Conservation (phyloP, 495 filamentous ascomycete genomes). For the Penicillium nucicola region DNA sequence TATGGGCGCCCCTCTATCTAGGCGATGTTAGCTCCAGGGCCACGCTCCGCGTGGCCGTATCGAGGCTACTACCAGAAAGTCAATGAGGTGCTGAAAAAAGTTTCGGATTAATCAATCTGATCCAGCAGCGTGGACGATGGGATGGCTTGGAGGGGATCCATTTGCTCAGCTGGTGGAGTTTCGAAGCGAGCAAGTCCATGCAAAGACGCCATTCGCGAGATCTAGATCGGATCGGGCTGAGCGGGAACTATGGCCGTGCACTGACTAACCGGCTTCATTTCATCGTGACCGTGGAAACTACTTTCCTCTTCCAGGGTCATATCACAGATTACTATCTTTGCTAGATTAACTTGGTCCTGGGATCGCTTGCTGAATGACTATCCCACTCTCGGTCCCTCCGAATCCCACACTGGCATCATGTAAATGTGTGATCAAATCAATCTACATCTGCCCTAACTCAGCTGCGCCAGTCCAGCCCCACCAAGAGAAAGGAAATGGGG, state of each 20-base stretch:
- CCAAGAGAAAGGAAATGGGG: too few species aligned
- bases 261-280: too few species aligned
- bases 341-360: too few species aligned
- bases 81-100: conserved; percentile 6
- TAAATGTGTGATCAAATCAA: too few species aligned
- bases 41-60: conserved; percentile 6
- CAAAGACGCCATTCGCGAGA: not conserved
- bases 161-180: not conserved
- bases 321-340: too few species aligned
- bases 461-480: too few species aligned
- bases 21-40: not conserved
- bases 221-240: conserved; percentile 27
- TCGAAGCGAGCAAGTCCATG: conserved; percentile 14
- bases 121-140: not conserved
- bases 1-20: not conserved
- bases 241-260: conserved; percentile 13
- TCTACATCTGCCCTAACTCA: too few species aligned
- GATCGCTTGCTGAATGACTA: too few species aligned
- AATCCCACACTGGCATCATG: too few species aligned
- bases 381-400: too few species aligned
- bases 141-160: not conserved
- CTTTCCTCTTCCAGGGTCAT: too few species aligned
- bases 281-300: not conserved
- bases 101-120: conserved; percentile 17
- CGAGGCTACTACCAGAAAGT: not conserved